Evolutionary conservation across 176 grass and related monocot genomes (phyloP).

Genomic region (Phragmites australis): DNA sequence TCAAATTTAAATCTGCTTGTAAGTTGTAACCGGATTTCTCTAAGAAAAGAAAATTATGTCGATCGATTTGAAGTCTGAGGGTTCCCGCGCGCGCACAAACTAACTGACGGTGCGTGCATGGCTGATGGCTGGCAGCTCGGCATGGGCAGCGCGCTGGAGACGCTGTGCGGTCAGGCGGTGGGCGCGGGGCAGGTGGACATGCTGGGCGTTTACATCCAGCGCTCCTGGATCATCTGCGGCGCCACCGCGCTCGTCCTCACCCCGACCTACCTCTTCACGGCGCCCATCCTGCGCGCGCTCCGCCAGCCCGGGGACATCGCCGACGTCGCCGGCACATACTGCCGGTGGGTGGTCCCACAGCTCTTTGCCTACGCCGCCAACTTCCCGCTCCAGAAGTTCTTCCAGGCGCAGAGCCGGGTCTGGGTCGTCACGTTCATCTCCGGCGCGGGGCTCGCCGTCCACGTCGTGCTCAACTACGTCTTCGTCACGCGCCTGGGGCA

Average conservation of each 20-base stretch:
- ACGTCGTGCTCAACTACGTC: conserved; percentile 59
- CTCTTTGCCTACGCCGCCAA: conserved; percentile 65
- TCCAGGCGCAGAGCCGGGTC: conserved; percentile 66
- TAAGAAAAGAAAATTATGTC: too few relatives aligned
- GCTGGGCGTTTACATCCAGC: conserved; percentile 66
- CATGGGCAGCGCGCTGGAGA: conserved; percentile 77
- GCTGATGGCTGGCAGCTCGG: conserved; percentile 45
- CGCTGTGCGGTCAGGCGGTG: conserved; percentile 65
- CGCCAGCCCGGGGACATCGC: conserved; percentile 49
- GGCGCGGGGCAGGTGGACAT: conserved; percentile 50
- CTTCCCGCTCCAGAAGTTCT: conserved; percentile 81
- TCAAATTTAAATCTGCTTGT: too few relatives aligned
- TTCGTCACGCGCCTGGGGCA: conserved; percentile 38
- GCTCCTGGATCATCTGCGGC: conserved; percentile 60
- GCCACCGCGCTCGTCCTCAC: conserved; percentile 27
- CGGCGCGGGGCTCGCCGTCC: conserved; percentile 44
- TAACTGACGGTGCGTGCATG: neutral
- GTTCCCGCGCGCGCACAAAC: conserved; percentile 5
- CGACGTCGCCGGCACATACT: conserved; percentile 41
- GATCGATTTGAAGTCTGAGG: conserved; percentile 4
- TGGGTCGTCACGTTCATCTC: conserved; percentile 65
- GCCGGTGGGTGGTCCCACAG: conserved; percentile 52
- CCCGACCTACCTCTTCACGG: conserved; percentile 53
- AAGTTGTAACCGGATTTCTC: too few relatives aligned
- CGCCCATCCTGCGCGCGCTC: conserved; percentile 40